A percentile compares a stretch with the other conserved stretches of the same genome.
Conservation (phyloP, 371 early-diverging fungal species). For the Nosema muscidifuracis region DNA sequence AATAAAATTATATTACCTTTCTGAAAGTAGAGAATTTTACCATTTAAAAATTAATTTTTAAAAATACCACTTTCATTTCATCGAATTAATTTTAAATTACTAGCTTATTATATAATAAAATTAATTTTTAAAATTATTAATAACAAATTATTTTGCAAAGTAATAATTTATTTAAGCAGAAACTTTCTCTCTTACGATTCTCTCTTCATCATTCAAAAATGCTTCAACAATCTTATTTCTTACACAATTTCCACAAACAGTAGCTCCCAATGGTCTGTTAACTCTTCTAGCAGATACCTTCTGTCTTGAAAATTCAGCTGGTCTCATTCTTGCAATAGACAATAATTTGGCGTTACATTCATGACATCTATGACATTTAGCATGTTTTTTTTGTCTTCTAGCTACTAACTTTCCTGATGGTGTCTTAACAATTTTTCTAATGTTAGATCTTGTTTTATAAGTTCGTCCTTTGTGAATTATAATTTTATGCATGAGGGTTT, state of each 20-base stretch:
- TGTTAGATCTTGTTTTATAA: conserved; percentile 59
- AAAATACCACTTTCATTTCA: neutral
- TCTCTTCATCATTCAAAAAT: conserved; percentile 60
- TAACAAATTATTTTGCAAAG: too few relatives aligned
- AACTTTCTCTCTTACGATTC: conserved; percentile 38
- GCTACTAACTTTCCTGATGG: conserved; percentile 41
- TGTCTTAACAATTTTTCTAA: conserved; percentile 43
- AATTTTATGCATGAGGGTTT: conserved; percentile 20
- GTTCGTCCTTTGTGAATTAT: conserved; percentile 48
- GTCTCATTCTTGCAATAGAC: conserved; percentile 56
- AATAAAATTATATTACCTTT: too few relatives aligned
- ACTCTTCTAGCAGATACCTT: conserved; percentile 59
- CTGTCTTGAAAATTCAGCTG: conserved; percentile 60
- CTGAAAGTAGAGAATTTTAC: too few relatives aligned
- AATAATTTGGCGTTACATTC: conserved; percentile 57
- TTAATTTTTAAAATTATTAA: neutral
- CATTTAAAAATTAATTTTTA: neutral
- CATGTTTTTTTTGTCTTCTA: conserved; percentile 53
- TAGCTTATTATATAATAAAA: neutral
- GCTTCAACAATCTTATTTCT: conserved; percentile 53
- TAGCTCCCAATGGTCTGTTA: conserved; percentile 58
- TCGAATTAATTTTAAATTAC: neutral
- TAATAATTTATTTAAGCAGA: conserved; percentile 1
- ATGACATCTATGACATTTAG: conserved; percentile 59
- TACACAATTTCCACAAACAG: conserved; percentile 58